Conservation (phyloP, 192 early-diverging fungal species). For the Coemansia sp. region DNA sequence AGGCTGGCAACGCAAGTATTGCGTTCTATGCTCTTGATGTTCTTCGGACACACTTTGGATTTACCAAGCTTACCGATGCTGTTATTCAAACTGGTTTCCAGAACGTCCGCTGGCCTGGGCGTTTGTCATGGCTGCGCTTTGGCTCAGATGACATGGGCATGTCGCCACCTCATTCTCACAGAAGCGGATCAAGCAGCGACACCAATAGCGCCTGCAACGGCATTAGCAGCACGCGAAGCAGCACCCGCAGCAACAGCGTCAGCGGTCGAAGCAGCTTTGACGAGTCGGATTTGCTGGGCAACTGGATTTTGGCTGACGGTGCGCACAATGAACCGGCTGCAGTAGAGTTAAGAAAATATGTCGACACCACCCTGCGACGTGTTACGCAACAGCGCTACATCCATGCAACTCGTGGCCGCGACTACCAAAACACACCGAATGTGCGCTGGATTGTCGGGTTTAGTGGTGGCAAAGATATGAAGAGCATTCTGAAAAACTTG, state of each 20-base stretch:
- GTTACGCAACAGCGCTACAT: slow-evolving; percentile 32
- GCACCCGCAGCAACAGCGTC: slow-evolving; percentile 10
- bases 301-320: slow-evolving; percentile 77
- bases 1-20: slow-evolving; percentile 75
- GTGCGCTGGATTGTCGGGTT: slow-evolving; percentile 79
- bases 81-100: slow-evolving; percentile 63
- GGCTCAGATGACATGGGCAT: slow-evolving; percentile 4
- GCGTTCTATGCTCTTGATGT: slow-evolving; percentile 63
- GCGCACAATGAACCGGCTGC: slow-evolving; percentile 86
- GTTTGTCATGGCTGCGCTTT: slow-evolving; percentile 67
- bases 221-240: neutral
- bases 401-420: slow-evolving; percentile 8
- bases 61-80: slow-evolving; percentile 47
- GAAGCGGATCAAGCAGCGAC: slow-evolving; percentile 4
- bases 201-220: slow-evolving; percentile 9
- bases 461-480: slow-evolving; percentile 66
- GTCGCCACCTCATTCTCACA: neutral
- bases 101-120: slow-evolving; percentile 75
- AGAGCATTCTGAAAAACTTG: slow-evolving; percentile 59
- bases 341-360: slow-evolving; percentile 60
- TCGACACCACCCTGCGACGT: slow-evolving; percentile 54
- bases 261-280: slow-evolving; percentile 7
- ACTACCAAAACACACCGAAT: slow-evolving; percentile 10
- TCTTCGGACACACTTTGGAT: slow-evolving; percentile 47
- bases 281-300: slow-evolving; percentile 19